A percentile compares a stretch with the other conserved stretches of the same genome.
These are phyloP conservation scores for Trichophaea hybrida DNA, from an alignment of 2,329 filamentous ascomycete genomes.

Conservation along the genomic window DNA sequence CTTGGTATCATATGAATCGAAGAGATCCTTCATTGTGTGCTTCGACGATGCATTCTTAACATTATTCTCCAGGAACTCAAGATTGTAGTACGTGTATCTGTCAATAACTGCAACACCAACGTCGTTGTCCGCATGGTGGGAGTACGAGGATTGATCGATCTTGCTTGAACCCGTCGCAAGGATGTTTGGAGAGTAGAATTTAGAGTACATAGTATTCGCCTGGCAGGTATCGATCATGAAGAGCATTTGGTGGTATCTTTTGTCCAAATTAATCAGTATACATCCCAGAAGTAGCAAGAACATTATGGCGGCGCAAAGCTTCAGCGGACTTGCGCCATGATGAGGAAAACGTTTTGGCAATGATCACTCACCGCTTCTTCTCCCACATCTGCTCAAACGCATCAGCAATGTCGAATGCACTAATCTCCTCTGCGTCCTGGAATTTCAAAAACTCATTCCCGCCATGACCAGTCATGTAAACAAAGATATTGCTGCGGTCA, in stretches of 20 bases:
- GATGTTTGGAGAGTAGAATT: slow-evolving; percentile 96
- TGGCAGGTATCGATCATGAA: slow-evolving; percentile 99
- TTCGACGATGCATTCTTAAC: slow-evolving; percentile 76
- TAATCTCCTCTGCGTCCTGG: slow-evolving; percentile 95
- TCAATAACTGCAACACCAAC: slow-evolving; percentile 97
- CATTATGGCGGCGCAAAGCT: not conserved
- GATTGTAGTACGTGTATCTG: slow-evolving; percentile 94
- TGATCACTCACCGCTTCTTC: slow-evolving; percentile 61
- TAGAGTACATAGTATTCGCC: slow-evolving; percentile 97
- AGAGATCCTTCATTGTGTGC: slow-evolving; percentile 80
- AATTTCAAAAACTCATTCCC: slow-evolving; percentile 98
- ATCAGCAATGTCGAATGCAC: slow-evolving; percentile 86
- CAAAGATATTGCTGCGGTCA: slow-evolving; percentile 87
- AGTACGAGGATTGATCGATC: slow-evolving; percentile 91
- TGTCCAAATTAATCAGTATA: too few relatives aligned
- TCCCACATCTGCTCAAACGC: slow-evolving; percentile 99
- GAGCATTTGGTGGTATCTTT: slow-evolving; percentile 81
- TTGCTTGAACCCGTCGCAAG: slow-evolving; percentile 94
- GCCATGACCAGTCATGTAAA: slow-evolving; percentile 98
- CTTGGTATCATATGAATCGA: slow-evolving; percentile 86
- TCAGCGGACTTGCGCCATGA: not conserved
- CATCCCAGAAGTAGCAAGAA: not conserved
- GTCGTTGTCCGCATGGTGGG: slow-evolving; percentile 94
- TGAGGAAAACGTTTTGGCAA: not conserved
- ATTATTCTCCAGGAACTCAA: slow-evolving; percentile 87